Percentiles rank a stretch among this genome's conserved stretches.
These are phyloP conservation scores for Cordyceps pruinosa DNA, from an alignment of 2,329 filamentous ascomycete genomes.

Conservation along the genomic window DNA sequence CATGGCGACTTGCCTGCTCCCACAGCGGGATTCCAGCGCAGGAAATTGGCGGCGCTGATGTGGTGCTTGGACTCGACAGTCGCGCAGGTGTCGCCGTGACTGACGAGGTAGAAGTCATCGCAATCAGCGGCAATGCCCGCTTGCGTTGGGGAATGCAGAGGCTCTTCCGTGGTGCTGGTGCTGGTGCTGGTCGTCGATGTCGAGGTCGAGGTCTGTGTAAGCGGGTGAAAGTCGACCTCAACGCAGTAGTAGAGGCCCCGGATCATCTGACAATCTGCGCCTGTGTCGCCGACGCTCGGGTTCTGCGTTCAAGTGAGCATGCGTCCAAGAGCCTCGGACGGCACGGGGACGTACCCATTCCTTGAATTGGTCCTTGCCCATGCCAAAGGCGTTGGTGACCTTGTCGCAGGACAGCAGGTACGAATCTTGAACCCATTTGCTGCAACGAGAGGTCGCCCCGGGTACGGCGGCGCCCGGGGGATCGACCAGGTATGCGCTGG, in stretches of 20 bases:
- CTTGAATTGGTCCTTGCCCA: neutral
- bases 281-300: neutral
- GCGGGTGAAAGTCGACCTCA: neutral
- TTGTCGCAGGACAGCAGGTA: constrained; percentile 1
- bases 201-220: neutral
- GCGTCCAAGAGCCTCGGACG: neutral
- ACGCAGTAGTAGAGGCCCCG: constrained; percentile 2
- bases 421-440: neutral
- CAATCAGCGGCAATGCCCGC: neutral
- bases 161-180: neutral
- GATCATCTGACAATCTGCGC: neutral
- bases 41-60: neutral
- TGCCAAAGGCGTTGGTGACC: neutral
- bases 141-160: neutral
- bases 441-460: neutral
- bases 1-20: neutral
- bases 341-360: neutral
- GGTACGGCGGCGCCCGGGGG: neutral
- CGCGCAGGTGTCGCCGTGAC: neutral
- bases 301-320: neutral
- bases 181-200: neutral
- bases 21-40: neutral
- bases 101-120: neutral
- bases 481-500: neutral
- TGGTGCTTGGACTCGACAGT: neutral